Base-by-base conservation (phyloP, 257 asterid species). In the Forsythia viridissima region DNA sequence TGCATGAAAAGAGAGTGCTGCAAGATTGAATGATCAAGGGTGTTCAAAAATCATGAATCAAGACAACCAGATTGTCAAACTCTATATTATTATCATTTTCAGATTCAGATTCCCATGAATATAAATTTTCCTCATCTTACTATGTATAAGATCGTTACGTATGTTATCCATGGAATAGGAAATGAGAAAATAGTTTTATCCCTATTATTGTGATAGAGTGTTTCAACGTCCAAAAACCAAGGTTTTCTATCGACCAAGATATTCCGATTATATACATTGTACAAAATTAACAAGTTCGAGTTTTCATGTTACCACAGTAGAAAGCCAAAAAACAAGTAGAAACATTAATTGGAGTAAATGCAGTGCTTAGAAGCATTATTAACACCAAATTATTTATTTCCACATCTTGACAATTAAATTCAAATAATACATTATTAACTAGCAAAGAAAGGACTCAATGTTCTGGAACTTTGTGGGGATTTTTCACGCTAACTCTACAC, bases 341-440 rank as follows among this genome's bases (percentile, higher is more conserved):
- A 73, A 75, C 15, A 44, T 61, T 48, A 46, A 69, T 21, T 5
- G 24, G 72, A 76, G 39, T 30, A 66, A 61, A n/a, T 57, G 15
- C 52, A 57, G 70, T 4, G 16, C 21, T 42, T 44, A 36, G 16
- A 40, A 59, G 37, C 69, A 71, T n/a, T 24, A 65, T 37, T 57
- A 55, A 70, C 2, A 70, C 8, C 36, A 74, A 69, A 5, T 59
- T 67, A 30, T 4, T 8, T 48, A 38, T 48, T 72, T 39, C 37
- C 42, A 74, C 18, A 71, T 46, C 52, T 72, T 38, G 68, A 61
- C 59, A 34, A 16, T 48, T 41, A 75, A 59, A 52, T 24, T 44
- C 63, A 51, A 41, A 52, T 74, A 79, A 75, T 43, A 43, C 43
- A 69, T 38, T 4, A 66, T 57, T 48, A 72, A 65, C 75, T 74